phyloP scores from a whole-genome alignment of 352 stramenopile species.

The Phytophthora capsici region DNA sequence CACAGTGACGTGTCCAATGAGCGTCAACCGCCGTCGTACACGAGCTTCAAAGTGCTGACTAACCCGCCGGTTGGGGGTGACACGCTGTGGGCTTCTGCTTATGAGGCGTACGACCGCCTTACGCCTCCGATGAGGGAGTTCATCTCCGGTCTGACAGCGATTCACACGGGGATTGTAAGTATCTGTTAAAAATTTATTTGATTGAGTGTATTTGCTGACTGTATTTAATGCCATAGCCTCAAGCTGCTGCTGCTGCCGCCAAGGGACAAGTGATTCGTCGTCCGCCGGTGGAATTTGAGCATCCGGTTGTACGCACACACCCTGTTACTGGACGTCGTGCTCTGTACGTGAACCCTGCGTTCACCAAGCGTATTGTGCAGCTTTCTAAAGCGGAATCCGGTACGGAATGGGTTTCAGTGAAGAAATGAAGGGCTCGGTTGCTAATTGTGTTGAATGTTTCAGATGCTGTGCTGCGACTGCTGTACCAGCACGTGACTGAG shows the following conservation, averaged over 20 bases:
- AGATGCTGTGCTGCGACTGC: slow-evolving; percentile 26
- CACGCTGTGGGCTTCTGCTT: slow-evolving; percentile 51
- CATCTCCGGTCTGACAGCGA: slow-evolving; percentile 44
- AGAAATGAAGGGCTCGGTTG: too few relatives aligned
- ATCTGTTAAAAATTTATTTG: neutral
- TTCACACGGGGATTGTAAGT: slow-evolving; percentile 48
- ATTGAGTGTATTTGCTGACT: neutral
- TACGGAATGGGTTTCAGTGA: neutral
- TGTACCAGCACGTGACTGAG: slow-evolving; percentile 27
- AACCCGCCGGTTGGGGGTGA: slow-evolving; percentile 44
- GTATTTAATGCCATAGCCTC: neutral
- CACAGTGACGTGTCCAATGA: slow-evolving; percentile 49
- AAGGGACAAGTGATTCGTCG: slow-evolving; percentile 38
- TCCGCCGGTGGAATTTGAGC: slow-evolving; percentile 38
- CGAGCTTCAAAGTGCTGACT: slow-evolving; percentile 33
- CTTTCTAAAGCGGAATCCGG: slow-evolving; percentile 46
- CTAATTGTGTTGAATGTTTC: neutral
- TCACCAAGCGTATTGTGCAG: slow-evolving; percentile 50
- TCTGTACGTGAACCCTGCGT: slow-evolving; percentile 49
- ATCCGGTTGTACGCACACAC: slow-evolving; percentile 52
- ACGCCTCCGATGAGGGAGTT: slow-evolving; percentile 42
- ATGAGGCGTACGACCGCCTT: slow-evolving; percentile 56
- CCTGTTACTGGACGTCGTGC: slow-evolving; percentile 22
- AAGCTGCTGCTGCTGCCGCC: slow-evolving; percentile 20
- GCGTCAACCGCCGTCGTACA: slow-evolving; percentile 35